Conservation (phyloP, 306 rosid species). For the Arachis stenosperma region DNA sequence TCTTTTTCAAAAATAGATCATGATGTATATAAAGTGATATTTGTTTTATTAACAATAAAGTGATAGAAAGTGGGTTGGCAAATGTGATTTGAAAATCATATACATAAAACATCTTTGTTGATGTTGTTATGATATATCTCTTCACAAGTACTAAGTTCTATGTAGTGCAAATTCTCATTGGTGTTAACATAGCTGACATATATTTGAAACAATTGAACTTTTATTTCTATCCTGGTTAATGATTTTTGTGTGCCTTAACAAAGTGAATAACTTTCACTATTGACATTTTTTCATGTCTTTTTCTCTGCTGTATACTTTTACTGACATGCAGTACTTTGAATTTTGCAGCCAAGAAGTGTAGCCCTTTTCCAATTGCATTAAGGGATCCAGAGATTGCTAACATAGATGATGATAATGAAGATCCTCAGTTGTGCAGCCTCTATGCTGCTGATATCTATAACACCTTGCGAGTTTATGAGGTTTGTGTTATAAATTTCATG, state of each 20-base stretch:
- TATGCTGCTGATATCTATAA: conserved; percentile 81
- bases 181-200: not conserved
- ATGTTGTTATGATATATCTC: not conserved
- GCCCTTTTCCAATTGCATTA: conserved; percentile 32
- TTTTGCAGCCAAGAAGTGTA: conserved; percentile 47
- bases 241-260: no score
- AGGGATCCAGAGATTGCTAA: conserved; percentile 50
- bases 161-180: not conserved
- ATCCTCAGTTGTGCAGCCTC: conserved; percentile 68
- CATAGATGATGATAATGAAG: conserved; percentile 72
- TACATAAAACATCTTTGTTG: not conserved
- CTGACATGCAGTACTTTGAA: conserved; percentile 14
- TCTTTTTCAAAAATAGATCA: not conserved
- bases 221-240: not conserved
- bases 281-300: not conserved
- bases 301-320: conserved; percentile 1
- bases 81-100: conserved; percentile 11
- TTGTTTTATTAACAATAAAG: conserved; percentile 8
- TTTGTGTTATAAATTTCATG: conserved; percentile 40
- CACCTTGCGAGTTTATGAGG: conserved; percentile 77
- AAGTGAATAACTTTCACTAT: no score
- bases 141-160: conserved; percentile 8
- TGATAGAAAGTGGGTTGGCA: not conserved
- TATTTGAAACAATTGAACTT: not conserved
- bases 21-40: not conserved